Conservation (phyloP, 2,329 filamentous ascomycete species). For the Coniosporium tulheliwenetii region DNA sequence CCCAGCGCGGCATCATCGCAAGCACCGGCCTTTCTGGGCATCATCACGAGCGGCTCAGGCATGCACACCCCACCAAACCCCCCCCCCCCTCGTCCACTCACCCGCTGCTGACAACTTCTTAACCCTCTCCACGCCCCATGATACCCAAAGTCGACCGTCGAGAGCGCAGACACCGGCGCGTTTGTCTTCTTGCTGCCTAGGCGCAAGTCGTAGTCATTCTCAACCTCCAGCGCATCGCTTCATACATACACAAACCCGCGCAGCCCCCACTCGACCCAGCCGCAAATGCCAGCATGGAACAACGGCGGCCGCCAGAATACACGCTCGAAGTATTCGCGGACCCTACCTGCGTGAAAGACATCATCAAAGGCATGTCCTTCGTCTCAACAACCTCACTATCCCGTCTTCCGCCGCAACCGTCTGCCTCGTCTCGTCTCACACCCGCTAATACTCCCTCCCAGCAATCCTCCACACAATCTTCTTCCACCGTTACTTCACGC, state of each 20-base stretch:
- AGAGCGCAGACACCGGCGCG: too few species aligned
- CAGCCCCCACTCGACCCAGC: background rate
- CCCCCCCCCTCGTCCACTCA: too few species aligned
- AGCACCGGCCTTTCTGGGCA: too few species aligned
- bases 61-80: too few species aligned
- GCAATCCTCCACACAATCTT: conserved; percentile 94
- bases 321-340: conserved; percentile 90
- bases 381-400: background rate
- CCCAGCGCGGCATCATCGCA: too few species aligned
- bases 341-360: conserved; percentile 74
- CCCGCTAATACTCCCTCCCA: conserved; percentile 19
- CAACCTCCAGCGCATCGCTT: background rate
- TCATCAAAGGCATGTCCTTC: conserved; percentile 61
- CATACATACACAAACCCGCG: background rate
- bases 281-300: conserved; percentile 35
- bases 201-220: background rate
- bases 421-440: background rate
- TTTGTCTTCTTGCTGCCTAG: too few species aligned
- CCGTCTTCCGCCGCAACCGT: background rate
- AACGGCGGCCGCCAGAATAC: conserved; percentile 64
- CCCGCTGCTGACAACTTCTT: too few species aligned
- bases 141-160: too few species aligned
- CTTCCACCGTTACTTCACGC: conserved; percentile 95
- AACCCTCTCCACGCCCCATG: too few species aligned
- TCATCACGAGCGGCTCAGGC: too few species aligned